phyloP scores from a whole-genome alignment of 441 rosid species.

The Manihot esculenta region DNA sequence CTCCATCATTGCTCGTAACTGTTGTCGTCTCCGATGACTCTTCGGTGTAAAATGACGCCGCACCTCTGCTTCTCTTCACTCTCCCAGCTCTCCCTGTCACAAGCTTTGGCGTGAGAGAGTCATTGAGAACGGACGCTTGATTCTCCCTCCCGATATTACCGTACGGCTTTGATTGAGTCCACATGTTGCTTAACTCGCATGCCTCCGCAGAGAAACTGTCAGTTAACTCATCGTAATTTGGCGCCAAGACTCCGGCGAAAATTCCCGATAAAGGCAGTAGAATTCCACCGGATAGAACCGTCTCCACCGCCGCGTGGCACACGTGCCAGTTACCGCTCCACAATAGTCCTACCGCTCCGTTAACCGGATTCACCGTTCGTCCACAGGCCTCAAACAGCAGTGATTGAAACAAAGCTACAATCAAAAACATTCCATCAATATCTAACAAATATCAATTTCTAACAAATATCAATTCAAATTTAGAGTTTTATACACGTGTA shows the following conservation, averaged over 20 bases:
- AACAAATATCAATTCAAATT: neutral
- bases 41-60: constrained; percentile 33
- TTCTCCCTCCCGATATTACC: constrained; percentile 20
- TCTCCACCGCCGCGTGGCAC: constrained; percentile 54
- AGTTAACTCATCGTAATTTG: constrained; percentile 33
- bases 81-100: constrained; percentile 24
- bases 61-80: constrained; percentile 32
- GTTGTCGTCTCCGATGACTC: constrained; percentile 40
- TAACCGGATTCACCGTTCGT: constrained; percentile 52
- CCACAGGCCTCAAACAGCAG: constrained; percentile 64
- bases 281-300: constrained; percentile 49
- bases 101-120: constrained; percentile 21
- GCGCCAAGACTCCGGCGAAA: constrained; percentile 17
- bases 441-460: neutral
- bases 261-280: constrained; percentile 39
- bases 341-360: constrained; percentile 55
- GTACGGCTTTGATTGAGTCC: constrained; percentile 28
- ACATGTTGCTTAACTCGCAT: neutral
- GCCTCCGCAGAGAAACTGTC: constrained; percentile 26
- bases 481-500: neutral
- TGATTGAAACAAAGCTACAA: constrained; percentile 52
- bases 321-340: constrained; percentile 57
- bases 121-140: constrained; percentile 26
- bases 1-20: constrained; percentile 28
- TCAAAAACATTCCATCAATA: neutral